Conservation (phyloP, 345 rosid genomes). For the Populus simonii region DNA sequence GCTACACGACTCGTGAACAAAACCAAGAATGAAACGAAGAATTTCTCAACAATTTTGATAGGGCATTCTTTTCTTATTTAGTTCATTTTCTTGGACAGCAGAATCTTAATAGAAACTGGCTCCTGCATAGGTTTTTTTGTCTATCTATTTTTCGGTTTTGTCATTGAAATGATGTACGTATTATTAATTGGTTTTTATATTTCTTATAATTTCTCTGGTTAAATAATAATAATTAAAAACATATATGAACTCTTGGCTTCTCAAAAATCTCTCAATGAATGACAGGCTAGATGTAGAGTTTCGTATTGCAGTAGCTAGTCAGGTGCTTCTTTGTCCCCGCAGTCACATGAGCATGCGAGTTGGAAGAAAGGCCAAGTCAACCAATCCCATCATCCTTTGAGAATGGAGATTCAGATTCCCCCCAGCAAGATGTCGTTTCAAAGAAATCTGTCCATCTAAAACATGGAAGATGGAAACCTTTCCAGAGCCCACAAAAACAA, state of each 20-base stretch:
- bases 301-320: too few relatives aligned
- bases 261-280: too few relatives aligned
- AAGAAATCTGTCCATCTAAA: background rate
- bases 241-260: too few relatives aligned
- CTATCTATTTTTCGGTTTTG: too few relatives aligned
- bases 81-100: background rate
- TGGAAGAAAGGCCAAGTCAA: background rate
- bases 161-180: too few relatives aligned
- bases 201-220: too few relatives aligned
- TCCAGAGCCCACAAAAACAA: background rate
- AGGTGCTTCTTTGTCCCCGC: background rate
- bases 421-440: background rate
- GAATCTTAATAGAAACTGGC: background rate
- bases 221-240: too few relatives aligned
- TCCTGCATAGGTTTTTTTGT: background rate
- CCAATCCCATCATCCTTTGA: background rate
- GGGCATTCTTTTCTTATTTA: background rate
- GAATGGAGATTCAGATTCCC: background rate
- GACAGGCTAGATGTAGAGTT: too few relatives aligned
- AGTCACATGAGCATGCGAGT: background rate
- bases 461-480: slow-evolving; percentile 1
- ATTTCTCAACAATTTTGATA: background rate
- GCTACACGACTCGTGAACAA: background rate
- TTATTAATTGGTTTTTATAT: background rate
- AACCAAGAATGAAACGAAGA: background rate